Evolutionary conservation across 2,329 filamentous ascomycete species (phyloP).

Genomic region (Clonostachys sp.): DNA sequence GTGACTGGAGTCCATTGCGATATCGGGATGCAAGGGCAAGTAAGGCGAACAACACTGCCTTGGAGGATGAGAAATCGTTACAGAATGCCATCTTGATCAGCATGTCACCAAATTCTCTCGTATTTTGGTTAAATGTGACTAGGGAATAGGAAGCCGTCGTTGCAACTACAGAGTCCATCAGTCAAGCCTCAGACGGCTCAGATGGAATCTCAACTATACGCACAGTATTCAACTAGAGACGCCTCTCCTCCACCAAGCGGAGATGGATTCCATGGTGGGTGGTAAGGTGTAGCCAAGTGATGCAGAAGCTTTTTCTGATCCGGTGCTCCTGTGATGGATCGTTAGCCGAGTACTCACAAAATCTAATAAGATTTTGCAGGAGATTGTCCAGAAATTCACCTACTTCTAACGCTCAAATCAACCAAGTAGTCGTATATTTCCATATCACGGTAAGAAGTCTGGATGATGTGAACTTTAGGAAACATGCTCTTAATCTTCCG

Average conservation of each 20-base stretch:
- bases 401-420: background rate
- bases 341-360: background rate
- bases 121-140: constrained; percentile 6
- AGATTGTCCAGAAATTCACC: background rate
- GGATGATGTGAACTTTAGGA: constrained; percentile 5
- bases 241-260: background rate
- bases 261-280: background rate
- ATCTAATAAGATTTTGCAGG: background rate
- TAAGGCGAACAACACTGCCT: constrained; percentile 12
- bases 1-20: constrained; percentile 10
- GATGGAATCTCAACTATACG: background rate
- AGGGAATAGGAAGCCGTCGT: constrained; percentile 2
- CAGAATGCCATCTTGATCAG: constrained; percentile 15
- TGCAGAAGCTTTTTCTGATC: too few species aligned
- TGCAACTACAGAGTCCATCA: background rate
- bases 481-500: background rate
- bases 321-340: too few species aligned
- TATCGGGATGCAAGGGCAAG: constrained; percentile 16
- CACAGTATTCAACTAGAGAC: constrained; percentile 6
- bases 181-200: background rate
- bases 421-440: constrained; percentile 1
- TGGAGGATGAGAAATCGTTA: constrained; percentile 8
- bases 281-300: background rate
- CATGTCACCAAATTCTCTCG: constrained; percentile 9
- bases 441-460: constrained; percentile 13